Conservation (phyloP, 1,139 yeast genomes). For the Suhomyces terraborum region DNA sequence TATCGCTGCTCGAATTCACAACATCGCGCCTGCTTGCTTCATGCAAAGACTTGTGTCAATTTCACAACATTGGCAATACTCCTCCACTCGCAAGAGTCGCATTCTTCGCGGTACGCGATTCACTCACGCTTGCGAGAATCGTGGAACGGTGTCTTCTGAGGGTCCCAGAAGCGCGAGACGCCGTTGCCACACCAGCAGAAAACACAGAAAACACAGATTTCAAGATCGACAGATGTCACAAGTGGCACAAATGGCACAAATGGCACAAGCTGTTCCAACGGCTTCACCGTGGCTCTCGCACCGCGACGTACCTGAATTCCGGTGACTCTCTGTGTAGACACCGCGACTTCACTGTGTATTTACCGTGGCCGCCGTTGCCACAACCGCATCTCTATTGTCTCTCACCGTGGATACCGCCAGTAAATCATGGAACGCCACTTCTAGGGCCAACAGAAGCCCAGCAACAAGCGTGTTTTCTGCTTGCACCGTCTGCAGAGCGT, state of each 20-base stretch:
- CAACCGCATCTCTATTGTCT: too few relatives aligned
- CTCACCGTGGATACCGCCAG: not conserved
- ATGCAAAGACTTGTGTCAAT: too few relatives aligned
- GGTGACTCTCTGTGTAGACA: not conserved
- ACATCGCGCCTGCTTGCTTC: too few relatives aligned
- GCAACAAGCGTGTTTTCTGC: too few relatives aligned
- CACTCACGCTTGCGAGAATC: not conserved
- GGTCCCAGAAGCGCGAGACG: not conserved
- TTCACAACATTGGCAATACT: not conserved
- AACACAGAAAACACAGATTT: too few relatives aligned
- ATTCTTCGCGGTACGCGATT: conserved; percentile 1
- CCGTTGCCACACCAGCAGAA: too few relatives aligned
- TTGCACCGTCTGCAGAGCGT: too few relatives aligned
- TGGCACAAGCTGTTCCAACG: too few relatives aligned
- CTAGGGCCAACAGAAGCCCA: conserved; percentile 2
- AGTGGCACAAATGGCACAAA: too few relatives aligned
- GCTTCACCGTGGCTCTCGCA: too few relatives aligned
- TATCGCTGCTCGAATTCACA: too few relatives aligned
- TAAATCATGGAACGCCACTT: conserved; percentile 1
- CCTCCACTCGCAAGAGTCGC: not conserved
- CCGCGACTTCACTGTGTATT: not conserved
- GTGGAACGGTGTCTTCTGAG: not conserved
- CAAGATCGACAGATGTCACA: too few relatives aligned
- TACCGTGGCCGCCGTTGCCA: not conserved
- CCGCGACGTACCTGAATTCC: not conserved